These are phyloP conservation scores for Citrus sinensis DNA, from an alignment of 345 rosid species.

Conservation along the genomic window DNA sequence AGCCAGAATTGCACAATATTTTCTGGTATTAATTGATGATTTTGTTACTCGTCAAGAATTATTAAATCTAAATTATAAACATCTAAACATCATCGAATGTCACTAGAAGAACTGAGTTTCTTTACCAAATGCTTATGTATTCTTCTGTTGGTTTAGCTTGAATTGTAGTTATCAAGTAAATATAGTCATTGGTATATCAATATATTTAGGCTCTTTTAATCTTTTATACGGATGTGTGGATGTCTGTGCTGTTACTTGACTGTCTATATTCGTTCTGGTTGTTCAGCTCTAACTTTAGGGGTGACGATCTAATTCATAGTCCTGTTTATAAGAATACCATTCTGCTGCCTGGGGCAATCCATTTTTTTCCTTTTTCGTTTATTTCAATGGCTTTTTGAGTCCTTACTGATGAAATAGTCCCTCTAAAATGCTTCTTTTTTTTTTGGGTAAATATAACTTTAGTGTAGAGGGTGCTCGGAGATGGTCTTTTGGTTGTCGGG, in stretches of 20 bases:
- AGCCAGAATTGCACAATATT: neutral
- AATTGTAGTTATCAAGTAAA: neutral
- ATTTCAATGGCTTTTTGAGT: neutral
- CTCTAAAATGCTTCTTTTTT: neutral
- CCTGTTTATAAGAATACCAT: neutral
- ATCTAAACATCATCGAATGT: neutral
- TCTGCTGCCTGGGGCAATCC: neutral
- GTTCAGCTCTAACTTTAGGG: neutral
- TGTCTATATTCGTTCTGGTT: neutral
- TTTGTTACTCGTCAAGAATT: neutral
- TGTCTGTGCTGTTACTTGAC: neutral
- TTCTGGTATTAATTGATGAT: neutral
- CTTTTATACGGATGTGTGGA: neutral
- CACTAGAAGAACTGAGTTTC: neutral
- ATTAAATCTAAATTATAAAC: no score
- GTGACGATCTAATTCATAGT: neutral
- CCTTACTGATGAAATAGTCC: neutral
- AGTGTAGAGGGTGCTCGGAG: conserved; percentile 84
- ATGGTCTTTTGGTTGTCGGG: conserved; percentile 74
- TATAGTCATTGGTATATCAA: neutral
- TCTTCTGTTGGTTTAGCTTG: neutral
- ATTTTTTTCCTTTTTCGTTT: neutral
- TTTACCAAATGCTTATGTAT: neutral
- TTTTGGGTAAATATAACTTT: neutral
- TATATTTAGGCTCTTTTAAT: neutral